phyloP scores from a whole-genome alignment of 371 early-diverging fungal genomes.

The Mortierella sp. region DNA sequence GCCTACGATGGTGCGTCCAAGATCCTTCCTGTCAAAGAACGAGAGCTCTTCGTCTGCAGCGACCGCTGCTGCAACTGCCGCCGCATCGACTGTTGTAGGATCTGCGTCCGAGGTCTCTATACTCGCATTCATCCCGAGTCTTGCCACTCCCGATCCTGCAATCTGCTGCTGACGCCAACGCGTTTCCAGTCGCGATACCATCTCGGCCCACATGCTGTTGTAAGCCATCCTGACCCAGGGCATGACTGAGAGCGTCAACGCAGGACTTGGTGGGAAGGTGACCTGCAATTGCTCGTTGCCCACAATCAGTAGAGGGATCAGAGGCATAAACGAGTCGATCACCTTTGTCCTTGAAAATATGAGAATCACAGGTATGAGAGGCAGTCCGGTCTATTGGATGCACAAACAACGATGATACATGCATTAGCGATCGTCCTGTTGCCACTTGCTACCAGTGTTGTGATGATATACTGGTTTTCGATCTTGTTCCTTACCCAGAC shows the following conservation, averaged over 20 bases:
- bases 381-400: slow-evolving; percentile 61
- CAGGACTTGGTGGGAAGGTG: slow-evolving; percentile 69
- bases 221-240: slow-evolving; percentile 73
- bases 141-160: slow-evolving; percentile 37
- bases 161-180: slow-evolving; percentile 53
- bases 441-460: slow-evolving; percentile 16
- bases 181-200: slow-evolving; percentile 50
- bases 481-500: slow-evolving; percentile 67
- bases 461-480: neutral
- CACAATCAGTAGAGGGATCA: slow-evolving; percentile 63
- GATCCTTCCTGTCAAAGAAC: slow-evolving; percentile 56
- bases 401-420: neutral
- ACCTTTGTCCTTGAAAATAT: slow-evolving; percentile 69
- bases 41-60: slow-evolving; percentile 41
- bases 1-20: slow-evolving; percentile 66
- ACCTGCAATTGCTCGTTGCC: slow-evolving; percentile 61
- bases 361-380: slow-evolving; percentile 74
- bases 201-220: slow-evolving; percentile 62
- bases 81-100: slow-evolving; percentile 27
- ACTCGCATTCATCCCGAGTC: slow-evolving; percentile 54
- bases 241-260: slow-evolving; percentile 66
- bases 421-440: neutral
- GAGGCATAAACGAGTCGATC: slow-evolving; percentile 65
- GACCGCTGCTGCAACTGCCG: slow-evolving; percentile 36
- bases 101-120: slow-evolving; percentile 36